Percentiles rank a stretch among this genome's conserved stretches.
Conservation (phyloP, 2,329 filamentous ascomycete genomes). For the Xylogone sp. region DNA sequence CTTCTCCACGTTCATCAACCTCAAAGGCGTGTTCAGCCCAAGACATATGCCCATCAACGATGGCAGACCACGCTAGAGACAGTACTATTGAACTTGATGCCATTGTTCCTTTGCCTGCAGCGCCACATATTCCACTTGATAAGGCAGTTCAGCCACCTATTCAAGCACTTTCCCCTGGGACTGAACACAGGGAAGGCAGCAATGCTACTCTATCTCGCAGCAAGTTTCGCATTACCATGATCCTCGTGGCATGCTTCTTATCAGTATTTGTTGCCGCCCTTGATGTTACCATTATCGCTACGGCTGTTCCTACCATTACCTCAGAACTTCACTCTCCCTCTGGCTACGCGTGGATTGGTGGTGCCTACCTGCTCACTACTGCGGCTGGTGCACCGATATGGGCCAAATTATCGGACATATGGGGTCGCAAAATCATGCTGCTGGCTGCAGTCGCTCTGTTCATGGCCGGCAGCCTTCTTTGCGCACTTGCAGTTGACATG, state of each 20-base stretch:
- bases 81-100: neutral
- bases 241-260: neutral
- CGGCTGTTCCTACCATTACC: conserved; percentile 33
- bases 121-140: neutral
- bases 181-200: neutral
- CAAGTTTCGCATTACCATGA: neutral
- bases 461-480: conserved; percentile 58
- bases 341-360: conserved; percentile 51
- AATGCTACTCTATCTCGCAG: neutral
- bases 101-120: neutral
- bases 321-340: conserved; percentile 35
- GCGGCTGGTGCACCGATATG: conserved; percentile 52
- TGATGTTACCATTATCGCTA: conserved; percentile 33
- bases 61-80: neutral
- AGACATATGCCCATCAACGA: neutral
- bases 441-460: conserved; percentile 58
- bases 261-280: conserved; percentile 23
- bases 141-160: neutral
- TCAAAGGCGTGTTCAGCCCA: neutral
- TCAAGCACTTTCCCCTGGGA: neutral
- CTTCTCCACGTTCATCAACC: neutral
- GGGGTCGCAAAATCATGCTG: conserved; percentile 59
- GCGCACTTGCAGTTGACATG: conserved; percentile 52
- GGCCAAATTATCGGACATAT: conserved; percentile 64
- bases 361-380: conserved; percentile 39